Conservation (phyloP, 23 red algal genomes). For the Gracilaria gracilis region DNA sequence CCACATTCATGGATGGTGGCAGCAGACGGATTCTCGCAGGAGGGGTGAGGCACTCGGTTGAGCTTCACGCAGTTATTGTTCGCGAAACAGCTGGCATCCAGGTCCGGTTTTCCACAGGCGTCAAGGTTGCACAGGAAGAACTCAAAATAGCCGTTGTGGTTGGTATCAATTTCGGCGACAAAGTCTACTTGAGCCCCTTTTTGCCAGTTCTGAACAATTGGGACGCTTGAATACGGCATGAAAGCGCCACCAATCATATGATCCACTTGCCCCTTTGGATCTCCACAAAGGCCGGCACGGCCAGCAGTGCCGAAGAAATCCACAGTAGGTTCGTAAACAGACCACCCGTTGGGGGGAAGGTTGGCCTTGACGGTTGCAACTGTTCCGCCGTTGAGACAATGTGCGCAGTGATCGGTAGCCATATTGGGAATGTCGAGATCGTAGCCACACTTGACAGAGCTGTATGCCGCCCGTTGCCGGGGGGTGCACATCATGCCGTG, state of each 20-base stretch:
- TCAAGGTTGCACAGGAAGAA: constrained; percentile 77
- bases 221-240: constrained; percentile 56
- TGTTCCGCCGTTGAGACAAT: constrained; percentile 74
- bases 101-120: constrained; percentile 36
- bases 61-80: constrained; percentile 54
- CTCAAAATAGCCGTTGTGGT: constrained; percentile 80
- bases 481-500: constrained; percentile 56
- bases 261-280: constrained; percentile 33
- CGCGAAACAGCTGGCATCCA: constrained; percentile 43
- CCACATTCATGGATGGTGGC: constrained; percentile 63
- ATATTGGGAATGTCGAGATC: neutral
- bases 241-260: constrained; percentile 59
- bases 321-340: constrained; percentile 41
- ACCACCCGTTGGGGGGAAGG: constrained; percentile 53
- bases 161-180: constrained; percentile 60
- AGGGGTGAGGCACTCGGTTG: constrained; percentile 43
- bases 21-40: constrained; percentile 47
- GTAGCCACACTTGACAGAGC: constrained; percentile 25
- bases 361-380: constrained; percentile 61
- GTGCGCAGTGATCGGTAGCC: constrained; percentile 58
- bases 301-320: constrained; percentile 30
- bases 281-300: constrained; percentile 51
- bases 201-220: constrained; percentile 51
- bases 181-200: constrained; percentile 55
- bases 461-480: constrained; percentile 40